Evolutionary conservation across 768 basidiomycete species (phyloP).

Genomic region (Tephrocybe sp.): DNA sequence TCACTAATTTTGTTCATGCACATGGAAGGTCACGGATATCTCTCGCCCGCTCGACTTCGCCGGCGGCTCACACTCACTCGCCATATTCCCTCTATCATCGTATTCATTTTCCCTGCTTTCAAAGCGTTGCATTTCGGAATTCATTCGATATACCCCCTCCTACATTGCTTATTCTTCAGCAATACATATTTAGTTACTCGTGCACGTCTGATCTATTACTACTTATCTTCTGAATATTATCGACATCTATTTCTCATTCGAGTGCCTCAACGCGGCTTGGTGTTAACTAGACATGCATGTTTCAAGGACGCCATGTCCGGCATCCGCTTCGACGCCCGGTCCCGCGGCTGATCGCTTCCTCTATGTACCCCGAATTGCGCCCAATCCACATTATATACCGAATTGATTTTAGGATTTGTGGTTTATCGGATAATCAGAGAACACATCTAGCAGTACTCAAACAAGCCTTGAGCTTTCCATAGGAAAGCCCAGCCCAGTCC

Average conservation of each 20-base stretch:
- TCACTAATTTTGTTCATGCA: not conserved
- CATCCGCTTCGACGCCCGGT: not conserved
- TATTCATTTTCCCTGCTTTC: constrained; percentile 4
- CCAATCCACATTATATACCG: not conserved
- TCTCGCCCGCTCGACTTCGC: not conserved
- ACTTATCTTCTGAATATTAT: constrained; percentile 12
- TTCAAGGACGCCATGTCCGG: too few relatives aligned
- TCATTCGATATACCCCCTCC: too few relatives aligned
- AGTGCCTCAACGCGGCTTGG: not conserved
- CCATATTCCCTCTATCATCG: not conserved
- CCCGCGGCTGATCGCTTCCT: not conserved
- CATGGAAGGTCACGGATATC: not conserved
- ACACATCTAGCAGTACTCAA: not conserved
- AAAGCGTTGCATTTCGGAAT: not conserved
- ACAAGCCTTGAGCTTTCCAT: too few relatives aligned
- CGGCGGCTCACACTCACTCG: constrained; percentile 12
- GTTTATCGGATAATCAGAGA: too few relatives aligned
- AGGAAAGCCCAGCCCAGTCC: too few relatives aligned
- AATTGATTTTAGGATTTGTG: too few relatives aligned
- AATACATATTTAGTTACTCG: constrained; percentile 1
- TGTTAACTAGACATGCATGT: not conserved
- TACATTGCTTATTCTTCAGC: not conserved
- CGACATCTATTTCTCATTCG: constrained; percentile 1
- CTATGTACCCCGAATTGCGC: not conserved
- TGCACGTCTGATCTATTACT: constrained; percentile 1